phyloP scores from a whole-genome alignment of 2,329 filamentous ascomycete species.

The Alternaria novae-zelandiae region DNA sequence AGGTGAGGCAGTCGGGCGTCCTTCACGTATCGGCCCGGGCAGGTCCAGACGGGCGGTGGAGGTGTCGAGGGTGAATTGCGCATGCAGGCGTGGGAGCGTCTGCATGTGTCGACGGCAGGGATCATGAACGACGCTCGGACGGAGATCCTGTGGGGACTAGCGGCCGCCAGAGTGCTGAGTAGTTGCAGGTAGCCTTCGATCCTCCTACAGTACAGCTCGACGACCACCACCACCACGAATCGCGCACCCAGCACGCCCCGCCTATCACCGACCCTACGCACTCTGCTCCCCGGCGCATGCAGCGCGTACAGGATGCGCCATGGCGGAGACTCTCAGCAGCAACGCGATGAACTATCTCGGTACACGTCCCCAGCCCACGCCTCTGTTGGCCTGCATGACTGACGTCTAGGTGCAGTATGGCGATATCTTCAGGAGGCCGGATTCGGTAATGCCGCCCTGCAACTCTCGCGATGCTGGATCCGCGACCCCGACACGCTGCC shows the following conservation, averaged over 20 bases:
- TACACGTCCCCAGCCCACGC: slow-evolving; percentile 9
- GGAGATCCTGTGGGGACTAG: slow-evolving; percentile 7
- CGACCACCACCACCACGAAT: not conserved
- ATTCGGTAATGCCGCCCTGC: slow-evolving; percentile 65
- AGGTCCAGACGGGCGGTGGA: not conserved
- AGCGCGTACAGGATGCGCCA: slow-evolving; percentile 46
- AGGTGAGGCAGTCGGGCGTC: not conserved
- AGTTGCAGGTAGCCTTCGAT: slow-evolving; percentile 5
- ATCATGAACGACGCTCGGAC: slow-evolving; percentile 8
- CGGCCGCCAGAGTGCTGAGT: not conserved
- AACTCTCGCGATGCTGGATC: slow-evolving; percentile 68
- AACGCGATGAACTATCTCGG: slow-evolving; percentile 71
- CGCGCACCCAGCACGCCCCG: slow-evolving; percentile 1
- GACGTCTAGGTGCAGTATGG: slow-evolving; percentile 56
- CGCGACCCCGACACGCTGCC: slow-evolving; percentile 66
- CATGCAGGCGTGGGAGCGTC: not conserved
- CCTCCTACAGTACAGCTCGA: not conserved
- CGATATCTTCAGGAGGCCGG: slow-evolving; percentile 59
- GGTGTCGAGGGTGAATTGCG: not conserved
- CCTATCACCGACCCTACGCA: not conserved
- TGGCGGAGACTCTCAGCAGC: slow-evolving; percentile 57
- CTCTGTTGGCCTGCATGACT: slow-evolving; percentile 11
- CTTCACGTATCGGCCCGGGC: not conserved
- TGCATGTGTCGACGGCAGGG: not conserved
- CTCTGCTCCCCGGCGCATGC: slow-evolving; percentile 7